Evolutionary conservation across 352 stramenopile species (phyloP), one percentile per base, ranked within the genome.

Genomic region (Phytophthora aleatoria): DNA sequence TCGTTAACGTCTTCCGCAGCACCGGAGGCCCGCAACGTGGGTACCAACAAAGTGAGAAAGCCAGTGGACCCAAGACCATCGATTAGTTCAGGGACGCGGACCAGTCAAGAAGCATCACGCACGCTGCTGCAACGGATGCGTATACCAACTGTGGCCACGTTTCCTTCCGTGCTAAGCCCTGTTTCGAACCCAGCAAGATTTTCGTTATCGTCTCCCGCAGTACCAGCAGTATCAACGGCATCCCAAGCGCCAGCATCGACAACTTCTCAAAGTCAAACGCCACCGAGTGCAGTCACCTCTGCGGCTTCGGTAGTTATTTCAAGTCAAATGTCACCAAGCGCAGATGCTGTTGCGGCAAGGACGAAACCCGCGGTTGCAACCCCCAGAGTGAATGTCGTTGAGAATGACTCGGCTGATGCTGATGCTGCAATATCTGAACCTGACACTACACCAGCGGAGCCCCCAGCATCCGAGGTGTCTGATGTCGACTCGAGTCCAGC

Each of bases 351-450:
- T n/a, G 11, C 16, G 11, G 20, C 48, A 45, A 51, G 9, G 5
- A 39, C 20, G n/a, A 55, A 11, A 28, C 24, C 44, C 20, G 27
- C 27, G 9, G 50, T 27, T 30, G n/a, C 16, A 43, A 65, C 38
- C 27, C 13, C 31, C 9, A 57, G 16, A 15, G 13, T 58, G 16
- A 48, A 45, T 27, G 30, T 27, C 27, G n/a, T 53, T 44, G 36
- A 58, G 41, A 41, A 38, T 27, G 38, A 50, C 30, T 56, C 11
- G 31, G 35, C 55, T 26, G 36, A 44, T 38, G 56, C 50, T 28
- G 20, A 60, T 43, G 24, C 11, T 38, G 54, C 52, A 41, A 36
- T 30, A n/a, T 54, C 48, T 15, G 49, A 66, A 15, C 30, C 56
- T 55, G 38, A 47, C 27, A 51, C 38, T 28, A 26, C 48, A 1